Evolutionary conservation across 2,329 filamentous ascomycete genomes (phyloP), one percentile per base, ranked within the genome.

Genomic region (Aurifilum marmelostoma): DNA sequence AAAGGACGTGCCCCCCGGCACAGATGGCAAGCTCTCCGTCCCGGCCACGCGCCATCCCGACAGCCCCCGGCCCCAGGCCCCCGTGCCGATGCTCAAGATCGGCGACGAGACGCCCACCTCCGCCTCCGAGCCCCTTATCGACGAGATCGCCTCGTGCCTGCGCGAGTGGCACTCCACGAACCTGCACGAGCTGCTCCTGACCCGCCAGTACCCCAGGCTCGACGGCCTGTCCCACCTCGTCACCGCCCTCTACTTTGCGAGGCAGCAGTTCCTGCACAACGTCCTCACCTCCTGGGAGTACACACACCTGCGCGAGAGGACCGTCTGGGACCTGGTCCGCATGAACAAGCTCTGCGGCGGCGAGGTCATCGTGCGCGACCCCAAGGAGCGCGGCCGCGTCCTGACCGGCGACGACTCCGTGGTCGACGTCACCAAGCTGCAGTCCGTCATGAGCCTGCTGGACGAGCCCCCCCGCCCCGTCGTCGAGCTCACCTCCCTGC

Each of bases 91-190:
- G 92, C 86, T 99, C 66, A 97, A 97, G 79, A 95, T 99, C 77
- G 96, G 96, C 69, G 96, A 99, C 76, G 96, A 99, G 82, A 97
- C 94, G 1, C 93, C 94, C 1, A 97, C 93, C 0, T 97, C 94
- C 7, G 85, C 88, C 21, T 90, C 92, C 11, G 97, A 99, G 78
- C 96, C 96, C 2, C 81, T 99, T 71, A 94, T 99, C 32, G 96
- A 99, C 80, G 96, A 99, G 79, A 98, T 99, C 75, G 94, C 96
- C 18, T 97, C 94, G 3, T 99, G 96, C 78, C 82, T 99, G 72
- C 89, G 96, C 74, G 96, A 99, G 85, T 99, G 96, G 97, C 95
- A 99, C 81, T 97, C 96, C 27, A 97, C 94, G 24, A 97, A 97
- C 77, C 85, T 99, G 21, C 97, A 99, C 80, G 93, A 97, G 77